phyloP scores from a whole-genome alignment of 2,329 filamentous ascomycete genomes.

The Neopestalotiopsis sp. region DNA sequence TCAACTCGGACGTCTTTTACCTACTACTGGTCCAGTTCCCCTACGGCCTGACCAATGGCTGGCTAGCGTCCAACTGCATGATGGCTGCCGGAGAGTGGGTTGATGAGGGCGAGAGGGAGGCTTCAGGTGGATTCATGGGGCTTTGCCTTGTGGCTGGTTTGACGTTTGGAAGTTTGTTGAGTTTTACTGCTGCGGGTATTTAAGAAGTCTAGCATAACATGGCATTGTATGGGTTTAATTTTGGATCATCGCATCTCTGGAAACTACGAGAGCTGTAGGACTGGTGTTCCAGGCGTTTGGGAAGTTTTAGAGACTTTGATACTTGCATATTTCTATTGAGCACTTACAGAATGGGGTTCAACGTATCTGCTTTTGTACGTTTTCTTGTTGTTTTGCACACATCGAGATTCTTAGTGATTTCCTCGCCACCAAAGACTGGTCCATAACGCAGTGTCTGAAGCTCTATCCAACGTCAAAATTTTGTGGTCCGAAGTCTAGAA shows the following conservation, averaged over 20 bases:
- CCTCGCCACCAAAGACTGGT: too few relatives aligned
- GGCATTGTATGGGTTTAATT: neutral
- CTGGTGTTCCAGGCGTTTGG: neutral
- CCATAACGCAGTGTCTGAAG: too few relatives aligned
- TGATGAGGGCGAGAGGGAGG: conserved; percentile 81
- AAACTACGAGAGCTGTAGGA: neutral
- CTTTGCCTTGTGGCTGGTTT: conserved; percentile 86
- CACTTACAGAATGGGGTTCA: neutral
- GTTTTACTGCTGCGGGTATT: conserved; percentile 72
- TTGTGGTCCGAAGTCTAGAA: too few relatives aligned
- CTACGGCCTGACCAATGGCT: conserved; percentile 88
- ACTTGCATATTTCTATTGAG: neutral
- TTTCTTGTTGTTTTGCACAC: too few relatives aligned
- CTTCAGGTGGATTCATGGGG: conserved; percentile 92
- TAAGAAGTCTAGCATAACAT: conserved; percentile 27
- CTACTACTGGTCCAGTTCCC: conserved; percentile 80
- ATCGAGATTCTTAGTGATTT: too few relatives aligned
- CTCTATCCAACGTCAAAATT: too few relatives aligned
- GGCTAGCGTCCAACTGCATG: conserved; percentile 87
- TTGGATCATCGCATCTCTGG: neutral
- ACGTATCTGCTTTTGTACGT: too few relatives aligned
- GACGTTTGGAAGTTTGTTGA: conserved; percentile 84
- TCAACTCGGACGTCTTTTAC: conserved; percentile 88
- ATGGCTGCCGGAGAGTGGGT: conserved; percentile 87
- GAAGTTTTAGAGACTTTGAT: neutral